Conservation (phyloP, 177 flowering plant genomes). For the Vitis hybrid region DNA sequence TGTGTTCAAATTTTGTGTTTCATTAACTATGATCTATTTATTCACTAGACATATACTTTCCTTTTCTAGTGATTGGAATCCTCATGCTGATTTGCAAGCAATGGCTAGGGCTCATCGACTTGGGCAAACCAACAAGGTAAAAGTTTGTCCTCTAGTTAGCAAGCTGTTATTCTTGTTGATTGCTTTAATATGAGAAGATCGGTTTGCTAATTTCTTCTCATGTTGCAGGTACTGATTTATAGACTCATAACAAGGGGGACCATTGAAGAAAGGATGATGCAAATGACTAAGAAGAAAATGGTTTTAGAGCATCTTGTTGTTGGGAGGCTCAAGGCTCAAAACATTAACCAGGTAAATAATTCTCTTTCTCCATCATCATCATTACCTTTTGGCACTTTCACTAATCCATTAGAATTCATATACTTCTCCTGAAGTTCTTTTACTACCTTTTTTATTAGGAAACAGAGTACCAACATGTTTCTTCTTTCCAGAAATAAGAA, state of each 20-base stretch:
- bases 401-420: no score
- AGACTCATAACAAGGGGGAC: slow-evolving; percentile 86
- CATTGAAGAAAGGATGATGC: slow-evolving; percentile 99
- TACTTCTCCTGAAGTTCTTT: no score
- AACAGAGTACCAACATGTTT: no score
- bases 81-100: slow-evolving; percentile 99
- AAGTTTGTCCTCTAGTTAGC: slow-evolving; percentile 1
- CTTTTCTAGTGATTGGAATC: slow-evolving; percentile 92
- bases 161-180: neutral
- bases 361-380: neutral
- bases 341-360: slow-evolving; percentile 78
- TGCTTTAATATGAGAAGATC: slow-evolving; percentile 3
- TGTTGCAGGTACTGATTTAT: slow-evolving; percentile 88
- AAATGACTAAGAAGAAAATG: slow-evolving; percentile 98
- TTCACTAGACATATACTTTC: neutral
- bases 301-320: slow-evolving; percentile 97
- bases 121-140: slow-evolving; percentile 95
- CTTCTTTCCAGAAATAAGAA: no score
- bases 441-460: no score
- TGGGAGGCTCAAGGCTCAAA: slow-evolving; percentile 83
- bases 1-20: slow-evolving; percentile 1
- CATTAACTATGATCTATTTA: neutral
- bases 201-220: slow-evolving; percentile 16
- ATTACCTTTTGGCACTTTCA: neutral
- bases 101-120: slow-evolving; percentile 99